These are phyloP conservation scores for Penicillium verhagenii DNA, from an alignment of 495 filamentous ascomycete genomes.

Conservation along the genomic window DNA sequence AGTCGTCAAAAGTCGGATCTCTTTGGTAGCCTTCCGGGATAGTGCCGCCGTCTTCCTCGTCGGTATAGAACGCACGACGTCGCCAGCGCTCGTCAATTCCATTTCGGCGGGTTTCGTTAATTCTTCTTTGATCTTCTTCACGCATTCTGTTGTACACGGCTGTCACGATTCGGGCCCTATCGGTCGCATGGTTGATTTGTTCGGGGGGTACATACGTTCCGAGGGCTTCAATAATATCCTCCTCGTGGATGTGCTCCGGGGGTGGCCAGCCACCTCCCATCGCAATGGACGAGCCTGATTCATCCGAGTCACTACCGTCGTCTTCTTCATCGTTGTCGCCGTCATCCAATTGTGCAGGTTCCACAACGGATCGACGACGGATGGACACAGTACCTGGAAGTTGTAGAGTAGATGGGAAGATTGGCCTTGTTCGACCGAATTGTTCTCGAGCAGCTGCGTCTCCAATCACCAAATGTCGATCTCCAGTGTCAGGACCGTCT, in stretches of 20 bases:
- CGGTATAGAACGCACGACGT: slow-evolving; percentile 72
- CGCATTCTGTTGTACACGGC: slow-evolving; percentile 41
- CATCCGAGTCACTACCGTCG: slow-evolving; percentile 25
- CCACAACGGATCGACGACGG: slow-evolving; percentile 5
- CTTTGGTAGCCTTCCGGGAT: slow-evolving; percentile 64
- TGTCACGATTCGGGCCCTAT: slow-evolving; percentile 42
- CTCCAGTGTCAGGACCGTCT: slow-evolving; percentile 46
- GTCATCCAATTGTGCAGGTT: neutral
- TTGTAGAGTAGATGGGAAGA: slow-evolving; percentile 38
- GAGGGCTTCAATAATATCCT: slow-evolving; percentile 43
- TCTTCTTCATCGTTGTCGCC: slow-evolving; percentile 10
- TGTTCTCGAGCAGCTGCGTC: slow-evolving; percentile 47
- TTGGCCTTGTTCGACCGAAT: slow-evolving; percentile 38
- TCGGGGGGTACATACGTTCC: slow-evolving; percentile 35
- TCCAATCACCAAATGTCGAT: slow-evolving; percentile 47
- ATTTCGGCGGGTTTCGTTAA: slow-evolving; percentile 42
- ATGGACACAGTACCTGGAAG: slow-evolving; percentile 16
- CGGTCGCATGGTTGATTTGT: slow-evolving; percentile 41
- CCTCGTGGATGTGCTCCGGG: slow-evolving; percentile 37
- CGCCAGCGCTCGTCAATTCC: slow-evolving; percentile 71
- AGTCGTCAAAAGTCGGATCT: slow-evolving; percentile 55
- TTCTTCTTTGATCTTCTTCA: slow-evolving; percentile 39
- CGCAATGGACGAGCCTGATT: slow-evolving; percentile 31
- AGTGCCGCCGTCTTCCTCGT: slow-evolving; percentile 71
- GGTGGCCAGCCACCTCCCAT: slow-evolving; percentile 41